Base-by-base conservation (phyloP, 2,329 filamentous ascomycete genomes). In the Biscogniauxia marginata region DNA sequence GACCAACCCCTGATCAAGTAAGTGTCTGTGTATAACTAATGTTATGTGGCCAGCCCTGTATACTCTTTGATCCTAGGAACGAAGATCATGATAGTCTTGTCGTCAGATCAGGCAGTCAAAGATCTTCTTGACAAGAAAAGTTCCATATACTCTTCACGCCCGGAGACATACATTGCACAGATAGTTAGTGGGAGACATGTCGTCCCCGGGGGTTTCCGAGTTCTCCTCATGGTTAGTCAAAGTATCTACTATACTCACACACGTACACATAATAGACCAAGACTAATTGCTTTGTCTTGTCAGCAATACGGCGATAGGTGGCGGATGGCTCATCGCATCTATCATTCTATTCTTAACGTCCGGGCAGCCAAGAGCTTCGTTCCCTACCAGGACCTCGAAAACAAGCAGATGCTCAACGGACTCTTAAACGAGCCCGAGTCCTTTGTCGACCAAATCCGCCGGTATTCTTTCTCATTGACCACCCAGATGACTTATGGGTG, bases 311-410 rank as follows among this genome's bases (percentile, higher is more conserved):
- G 70, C 7, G 68, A 70, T 3, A 65, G 54, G 24, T 75, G 70
- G 72, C 65, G 71, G 8, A 67, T 68, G 63, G 62, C 71, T 21
- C 70, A 73, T 13, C 73, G 71, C 51, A 67, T 76, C 61, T 62
- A 76, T 3, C 80, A 82, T 62, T 70, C 67, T 2, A 70, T 80
- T 1, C 75, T 83, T 23, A 80, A 82, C 59, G 66, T 79, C 51
- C 75, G 70, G 0, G 72, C 74, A 1, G 74, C 79, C 3, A 74
- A 72, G 52, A 68, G 70, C 7, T 86, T 85, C 55, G 73, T 84
- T 2, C 75, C 78, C 1, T 84, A 84, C 59, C 81, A 84, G 60
- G 75, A 79, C 49, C 71, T 84, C 2, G 82, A 85, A 64, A 81
- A 78, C 66, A 81, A 79, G 62, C 75, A 78, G 50, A 80, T 85